phyloP scores from a whole-genome alignment of 2,329 filamentous ascomycete genomes.

The Sporothrix phasma region DNA sequence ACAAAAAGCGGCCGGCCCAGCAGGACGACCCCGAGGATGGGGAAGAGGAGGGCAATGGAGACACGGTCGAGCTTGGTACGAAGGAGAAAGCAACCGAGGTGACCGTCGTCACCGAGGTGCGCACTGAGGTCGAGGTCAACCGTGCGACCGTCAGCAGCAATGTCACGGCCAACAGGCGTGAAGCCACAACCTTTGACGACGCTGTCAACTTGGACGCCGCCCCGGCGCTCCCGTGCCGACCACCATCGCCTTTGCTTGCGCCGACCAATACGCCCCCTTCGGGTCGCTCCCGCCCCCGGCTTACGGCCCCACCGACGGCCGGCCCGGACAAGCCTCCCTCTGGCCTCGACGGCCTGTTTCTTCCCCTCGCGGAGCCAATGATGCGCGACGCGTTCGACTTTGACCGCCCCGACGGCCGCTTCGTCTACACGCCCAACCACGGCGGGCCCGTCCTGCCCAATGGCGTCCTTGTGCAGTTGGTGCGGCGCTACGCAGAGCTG shows the following conservation, averaged over 20 bases:
- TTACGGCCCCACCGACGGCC: too few species aligned
- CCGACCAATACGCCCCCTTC: background rate
- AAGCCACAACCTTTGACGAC: background rate
- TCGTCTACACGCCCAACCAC: background rate
- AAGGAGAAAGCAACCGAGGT: too few species aligned
- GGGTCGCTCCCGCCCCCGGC: too few species aligned
- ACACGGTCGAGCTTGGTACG: too few species aligned
- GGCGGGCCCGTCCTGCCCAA: slow-evolving; percentile 3
- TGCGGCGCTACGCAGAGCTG: slow-evolving; percentile 9
- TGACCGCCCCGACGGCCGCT: slow-evolving; percentile 7
- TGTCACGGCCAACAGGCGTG: background rate
- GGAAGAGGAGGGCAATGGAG: background rate
- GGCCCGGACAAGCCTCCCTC: too few species aligned
- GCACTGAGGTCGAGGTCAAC: too few species aligned
- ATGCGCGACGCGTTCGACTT: background rate
- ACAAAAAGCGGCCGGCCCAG: too few species aligned
- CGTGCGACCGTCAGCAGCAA: too few species aligned
- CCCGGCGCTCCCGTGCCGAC: background rate
- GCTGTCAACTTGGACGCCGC: background rate
- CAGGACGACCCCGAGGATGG: background rate
- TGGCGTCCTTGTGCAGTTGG: slow-evolving; percentile 7
- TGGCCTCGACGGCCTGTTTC: background rate
- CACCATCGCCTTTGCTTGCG: background rate
- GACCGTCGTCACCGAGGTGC: too few species aligned
- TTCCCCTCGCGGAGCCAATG: background rate